phyloP scores from a whole-genome alignment of 1,284 basidiomycete species.

The Cryptococcus sp. region DNA sequence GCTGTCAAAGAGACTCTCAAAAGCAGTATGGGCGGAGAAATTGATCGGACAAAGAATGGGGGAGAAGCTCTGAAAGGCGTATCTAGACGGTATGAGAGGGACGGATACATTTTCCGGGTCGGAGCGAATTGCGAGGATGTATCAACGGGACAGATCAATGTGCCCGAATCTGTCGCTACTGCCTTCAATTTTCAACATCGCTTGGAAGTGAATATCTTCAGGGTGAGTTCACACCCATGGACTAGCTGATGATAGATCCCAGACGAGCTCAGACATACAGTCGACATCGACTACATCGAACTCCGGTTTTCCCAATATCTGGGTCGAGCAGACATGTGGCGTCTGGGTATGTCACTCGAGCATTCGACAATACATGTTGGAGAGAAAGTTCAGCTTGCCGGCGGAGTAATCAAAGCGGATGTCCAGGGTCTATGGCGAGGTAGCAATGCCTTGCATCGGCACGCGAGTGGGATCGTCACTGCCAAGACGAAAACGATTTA shows the following conservation, averaged over 20 bases:
- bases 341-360: slow-evolving; percentile 65
- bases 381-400: slow-evolving; percentile 51
- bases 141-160: slow-evolving; percentile 39
- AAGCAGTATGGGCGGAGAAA: slow-evolving; percentile 10
- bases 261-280: slow-evolving; percentile 50
- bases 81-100: slow-evolving; percentile 25
- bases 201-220: slow-evolving; percentile 42
- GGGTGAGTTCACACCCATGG: slow-evolving; percentile 45
- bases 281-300: slow-evolving; percentile 76
- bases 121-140: slow-evolving; percentile 33
- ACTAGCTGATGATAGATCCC: slow-evolving; percentile 57
- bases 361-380: slow-evolving; percentile 56
- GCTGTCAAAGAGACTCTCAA: slow-evolving; percentile 1
- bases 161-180: slow-evolving; percentile 37
- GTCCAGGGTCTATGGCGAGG: slow-evolving; percentile 62
- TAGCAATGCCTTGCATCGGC: slow-evolving; percentile 45
- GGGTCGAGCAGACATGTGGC: slow-evolving; percentile 90
- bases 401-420: slow-evolving; percentile 69
- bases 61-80: slow-evolving; percentile 35
- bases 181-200: slow-evolving; percentile 46
- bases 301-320: slow-evolving; percentile 89
- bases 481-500: slow-evolving; percentile 82
- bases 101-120: slow-evolving; percentile 40
- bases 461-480: slow-evolving; percentile 75
- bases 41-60: slow-evolving; percentile 8